Percentiles rank a stretch among this genome's conserved stretches.
These are phyloP conservation scores for Rhizopogon sp. DNA, from an alignment of 768 basidiomycete species.

Conservation along the genomic window DNA sequence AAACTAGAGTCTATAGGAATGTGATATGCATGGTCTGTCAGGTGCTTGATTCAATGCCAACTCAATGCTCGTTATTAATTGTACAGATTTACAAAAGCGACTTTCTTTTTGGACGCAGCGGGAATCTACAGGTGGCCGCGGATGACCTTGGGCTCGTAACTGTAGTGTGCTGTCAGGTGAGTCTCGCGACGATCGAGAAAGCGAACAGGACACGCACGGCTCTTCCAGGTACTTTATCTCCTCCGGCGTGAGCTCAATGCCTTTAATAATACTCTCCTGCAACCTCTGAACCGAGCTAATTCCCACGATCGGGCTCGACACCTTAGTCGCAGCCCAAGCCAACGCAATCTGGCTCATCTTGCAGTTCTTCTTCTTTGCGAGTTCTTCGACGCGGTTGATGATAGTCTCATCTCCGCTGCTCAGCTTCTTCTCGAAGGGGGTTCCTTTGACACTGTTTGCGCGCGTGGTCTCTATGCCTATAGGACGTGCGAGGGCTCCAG, in stretches of 20 bases:
- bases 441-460: constrained; percentile 10
- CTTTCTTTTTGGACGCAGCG: not conserved
- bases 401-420: constrained; percentile 29
- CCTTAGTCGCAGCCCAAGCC: constrained; percentile 36
- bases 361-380: constrained; percentile 34
- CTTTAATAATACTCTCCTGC: constrained; percentile 22
- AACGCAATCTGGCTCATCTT: constrained; percentile 43
- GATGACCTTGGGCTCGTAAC: constrained; percentile 15
- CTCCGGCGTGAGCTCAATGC: constrained; percentile 20
- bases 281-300: constrained; percentile 28
- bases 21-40: constrained; percentile 8
- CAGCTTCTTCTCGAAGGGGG: constrained; percentile 16
- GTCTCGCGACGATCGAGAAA: not conserved
- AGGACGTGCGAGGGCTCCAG: constrained; percentile 36
- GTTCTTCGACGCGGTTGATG: constrained; percentile 34
- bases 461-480: constrained; percentile 21
- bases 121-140: constrained; percentile 10
- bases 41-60: not conserved
- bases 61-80: not conserved
- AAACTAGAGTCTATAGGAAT: constrained; percentile 11
- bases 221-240: constrained; percentile 28
- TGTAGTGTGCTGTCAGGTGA: constrained; percentile 2
- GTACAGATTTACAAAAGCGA: constrained; percentile 1
- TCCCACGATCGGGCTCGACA: constrained; percentile 41
- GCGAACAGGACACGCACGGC: constrained; percentile 12